Conservation (phyloP, 2,329 filamentous ascomycete species). For the Fusarium newnesense region DNA sequence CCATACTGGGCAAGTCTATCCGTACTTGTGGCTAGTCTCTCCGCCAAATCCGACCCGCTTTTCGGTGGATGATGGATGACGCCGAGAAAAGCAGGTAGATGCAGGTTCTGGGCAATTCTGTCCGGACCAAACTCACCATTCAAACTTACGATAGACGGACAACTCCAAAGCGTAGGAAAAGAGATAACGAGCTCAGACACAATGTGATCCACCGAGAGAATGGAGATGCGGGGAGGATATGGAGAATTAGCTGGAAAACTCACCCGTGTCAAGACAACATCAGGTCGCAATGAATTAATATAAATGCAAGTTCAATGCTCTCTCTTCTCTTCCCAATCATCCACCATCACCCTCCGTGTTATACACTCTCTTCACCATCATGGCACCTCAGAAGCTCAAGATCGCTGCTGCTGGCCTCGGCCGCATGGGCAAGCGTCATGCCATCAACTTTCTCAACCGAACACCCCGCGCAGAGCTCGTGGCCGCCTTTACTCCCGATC, state of each 20-base stretch:
- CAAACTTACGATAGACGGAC: neutral
- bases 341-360: neutral
- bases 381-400: slow-evolving; percentile 48
- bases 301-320: neutral
- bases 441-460: slow-evolving; percentile 57
- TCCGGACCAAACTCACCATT: neutral
- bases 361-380: neutral
- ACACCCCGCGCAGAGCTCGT: slow-evolving; percentile 60
- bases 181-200: neutral
- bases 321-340: neutral
- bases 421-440: slow-evolving; percentile 63
- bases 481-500: slow-evolving; percentile 59
- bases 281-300: neutral
- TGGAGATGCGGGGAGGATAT: too few relatives aligned
- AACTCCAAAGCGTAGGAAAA: neutral
- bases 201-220: neutral
- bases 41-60: neutral
- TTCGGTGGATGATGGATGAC: neutral
- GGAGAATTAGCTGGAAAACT: neutral
- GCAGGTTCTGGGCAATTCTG: neutral
- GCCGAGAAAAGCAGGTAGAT: neutral
- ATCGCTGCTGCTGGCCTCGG: slow-evolving; percentile 61
- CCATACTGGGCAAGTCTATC: neutral
- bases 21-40: neutral
- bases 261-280: too few relatives aligned